phyloP scores from a whole-genome alignment of 2,329 filamentous ascomycete genomes.

The Colletotrichum scovillei region DNA sequence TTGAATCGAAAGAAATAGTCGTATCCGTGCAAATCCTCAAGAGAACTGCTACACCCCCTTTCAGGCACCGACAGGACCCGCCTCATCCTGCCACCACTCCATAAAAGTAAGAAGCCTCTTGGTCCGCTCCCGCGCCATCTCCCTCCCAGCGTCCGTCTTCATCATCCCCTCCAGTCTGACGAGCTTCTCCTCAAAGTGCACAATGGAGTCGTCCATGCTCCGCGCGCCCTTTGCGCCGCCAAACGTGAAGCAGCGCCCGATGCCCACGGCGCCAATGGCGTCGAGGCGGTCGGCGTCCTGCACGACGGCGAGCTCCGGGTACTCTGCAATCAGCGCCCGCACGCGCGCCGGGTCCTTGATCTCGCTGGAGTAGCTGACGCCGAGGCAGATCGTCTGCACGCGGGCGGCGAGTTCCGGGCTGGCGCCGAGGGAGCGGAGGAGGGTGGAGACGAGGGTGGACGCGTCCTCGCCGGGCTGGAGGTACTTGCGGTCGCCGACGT shows the following conservation, averaged over 20 bases:
- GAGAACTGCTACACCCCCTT: too few species aligned
- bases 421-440: constrained; percentile 69
- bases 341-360: constrained; percentile 71
- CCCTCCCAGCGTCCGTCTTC: constrained; percentile 69
- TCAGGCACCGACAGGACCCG: constrained; percentile 14
- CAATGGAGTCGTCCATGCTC: constrained; percentile 71
- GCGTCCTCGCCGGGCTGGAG: constrained; percentile 66
- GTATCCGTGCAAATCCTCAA: not conserved
- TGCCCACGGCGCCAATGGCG: constrained; percentile 86
- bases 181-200: constrained; percentile 83
- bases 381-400: constrained; percentile 78
- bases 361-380: constrained; percentile 84
- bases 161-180: constrained; percentile 72
- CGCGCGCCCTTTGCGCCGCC: constrained; percentile 71
- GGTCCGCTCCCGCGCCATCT: constrained; percentile 65
- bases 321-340: constrained; percentile 66
- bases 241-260: constrained; percentile 82
- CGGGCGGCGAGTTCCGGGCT: constrained; percentile 67
- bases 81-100: constrained; percentile 70
- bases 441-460: constrained; percentile 63
- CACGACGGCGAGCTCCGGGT: constrained; percentile 85
- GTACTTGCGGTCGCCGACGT: constrained; percentile 91
- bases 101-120: constrained; percentile 63
- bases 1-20: constrained; percentile 26
- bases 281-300: constrained; percentile 96